Conservation (phyloP, 768 basidiomycete genomes). For the Boletus subparvulus region DNA sequence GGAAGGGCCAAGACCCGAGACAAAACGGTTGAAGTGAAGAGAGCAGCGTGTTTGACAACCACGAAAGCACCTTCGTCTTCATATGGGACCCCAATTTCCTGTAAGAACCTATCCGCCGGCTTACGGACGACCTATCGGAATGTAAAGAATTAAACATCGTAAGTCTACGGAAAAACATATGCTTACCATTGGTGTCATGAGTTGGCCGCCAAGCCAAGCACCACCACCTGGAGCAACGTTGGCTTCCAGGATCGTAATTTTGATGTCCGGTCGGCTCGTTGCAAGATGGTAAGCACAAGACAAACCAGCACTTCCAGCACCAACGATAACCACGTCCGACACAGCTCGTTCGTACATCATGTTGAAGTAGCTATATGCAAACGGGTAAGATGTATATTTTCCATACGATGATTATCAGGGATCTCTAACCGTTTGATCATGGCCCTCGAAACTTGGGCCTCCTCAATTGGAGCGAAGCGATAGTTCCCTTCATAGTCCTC, state of each 20-base stretch:
- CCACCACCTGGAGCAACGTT: slow-evolving; percentile 78
- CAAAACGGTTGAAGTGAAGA: slow-evolving; percentile 77
- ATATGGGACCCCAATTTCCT: slow-evolving; percentile 66
- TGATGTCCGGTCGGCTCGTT: slow-evolving; percentile 64
- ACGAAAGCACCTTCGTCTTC: slow-evolving; percentile 79
- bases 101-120: slow-evolving; percentile 70
- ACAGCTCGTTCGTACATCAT: slow-evolving; percentile 72
- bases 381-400: slow-evolving; percentile 1
- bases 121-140: slow-evolving; percentile 64
- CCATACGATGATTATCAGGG: background rate
- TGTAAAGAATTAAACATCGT: background rate
- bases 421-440: slow-evolving; percentile 66
- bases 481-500: slow-evolving; percentile 58
- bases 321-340: slow-evolving; percentile 76
- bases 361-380: slow-evolving; percentile 59
- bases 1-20: slow-evolving; percentile 67
- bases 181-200: slow-evolving; percentile 75
- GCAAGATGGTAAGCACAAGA: slow-evolving; percentile 75
- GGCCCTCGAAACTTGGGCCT: slow-evolving; percentile 72
- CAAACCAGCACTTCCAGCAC: slow-evolving; percentile 68
- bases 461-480: slow-evolving; percentile 70
- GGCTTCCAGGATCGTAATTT: slow-evolving; percentile 67
- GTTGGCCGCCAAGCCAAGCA: slow-evolving; percentile 76
- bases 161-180: background rate
- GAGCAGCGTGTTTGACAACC: slow-evolving; percentile 78